A percentile compares a stretch with the other conserved stretches of the same genome.
phyloP scores from a whole-genome alignment of 306 rosid genomes.

The Castanea sativa region DNA sequence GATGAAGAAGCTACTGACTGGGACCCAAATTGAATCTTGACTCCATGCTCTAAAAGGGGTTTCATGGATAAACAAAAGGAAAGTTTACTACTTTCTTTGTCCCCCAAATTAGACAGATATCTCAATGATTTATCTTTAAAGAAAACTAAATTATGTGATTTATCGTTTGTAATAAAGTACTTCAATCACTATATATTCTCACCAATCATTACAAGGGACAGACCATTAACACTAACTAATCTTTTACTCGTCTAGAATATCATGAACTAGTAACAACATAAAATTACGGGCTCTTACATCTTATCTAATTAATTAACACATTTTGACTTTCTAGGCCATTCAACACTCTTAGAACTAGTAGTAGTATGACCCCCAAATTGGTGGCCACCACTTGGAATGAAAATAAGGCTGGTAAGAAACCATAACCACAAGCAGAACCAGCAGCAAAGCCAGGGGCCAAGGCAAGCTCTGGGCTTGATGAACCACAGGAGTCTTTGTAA shows the following conservation, averaged over 20 bases:
- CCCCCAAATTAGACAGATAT: too few relatives aligned
- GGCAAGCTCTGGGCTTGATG: conserved; percentile 38
- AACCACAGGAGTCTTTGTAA: conserved; percentile 12
- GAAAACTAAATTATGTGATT: too few relatives aligned
- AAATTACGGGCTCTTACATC: not conserved
- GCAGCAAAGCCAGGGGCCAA: conserved; percentile 57
- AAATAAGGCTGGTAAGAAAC: conserved; percentile 49
- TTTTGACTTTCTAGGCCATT: not conserved
- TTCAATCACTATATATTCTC: not conserved
- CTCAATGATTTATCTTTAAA: too few relatives aligned
- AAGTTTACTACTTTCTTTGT: too few relatives aligned
- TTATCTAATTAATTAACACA: not conserved
- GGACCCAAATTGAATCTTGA: too few relatives aligned
- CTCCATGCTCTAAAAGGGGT: too few relatives aligned
- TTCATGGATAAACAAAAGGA: too few relatives aligned
- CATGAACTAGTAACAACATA: not conserved
- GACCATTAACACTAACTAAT: not conserved
- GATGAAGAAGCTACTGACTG: too few relatives aligned
- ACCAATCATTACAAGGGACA: not conserved
- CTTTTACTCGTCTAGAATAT: not conserved
- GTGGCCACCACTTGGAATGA: conserved; percentile 66
- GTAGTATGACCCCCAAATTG: conserved; percentile 41
- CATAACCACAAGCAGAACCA: conserved; percentile 52
- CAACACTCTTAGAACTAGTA: not conserved
- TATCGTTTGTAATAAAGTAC: too few relatives aligned